Evolutionary conservation across 2,329 filamentous ascomycete genomes (phyloP).

Genomic region (Fusarium hostae): DNA sequence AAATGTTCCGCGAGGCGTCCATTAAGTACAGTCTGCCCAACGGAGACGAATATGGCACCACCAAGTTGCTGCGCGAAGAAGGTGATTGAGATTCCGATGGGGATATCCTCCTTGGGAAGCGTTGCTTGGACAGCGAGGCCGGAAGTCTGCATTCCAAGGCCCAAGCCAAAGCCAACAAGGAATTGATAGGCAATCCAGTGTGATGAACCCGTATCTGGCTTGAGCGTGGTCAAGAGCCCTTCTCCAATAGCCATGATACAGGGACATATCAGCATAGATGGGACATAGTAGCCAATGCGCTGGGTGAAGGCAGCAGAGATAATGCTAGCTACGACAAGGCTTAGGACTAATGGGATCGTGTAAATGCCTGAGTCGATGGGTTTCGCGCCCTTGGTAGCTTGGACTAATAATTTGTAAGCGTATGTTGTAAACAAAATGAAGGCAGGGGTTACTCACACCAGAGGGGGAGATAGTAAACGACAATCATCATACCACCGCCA

Average conservation of each 20-base stretch:
- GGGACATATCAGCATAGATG: constrained; percentile 64
- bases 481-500: constrained; percentile 63
- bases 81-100: constrained; percentile 64
- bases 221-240: constrained; percentile 68
- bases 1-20: constrained; percentile 57
- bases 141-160: constrained; percentile 68
- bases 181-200: constrained; percentile 72
- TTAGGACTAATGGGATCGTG: constrained; percentile 67
- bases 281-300: constrained; percentile 69
- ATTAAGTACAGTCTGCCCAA: constrained; percentile 65
- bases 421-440: not conserved
- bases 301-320: constrained; percentile 61
- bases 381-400: constrained; percentile 63
- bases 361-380: constrained; percentile 67
- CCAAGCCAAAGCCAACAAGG: constrained; percentile 67
- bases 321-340: constrained; percentile 63
- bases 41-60: constrained; percentile 67
- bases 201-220: constrained; percentile 55
- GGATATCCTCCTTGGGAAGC: constrained; percentile 62
- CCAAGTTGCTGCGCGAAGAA: constrained; percentile 70
- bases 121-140: constrained; percentile 67
- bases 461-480: constrained; percentile 64
- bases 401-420: constrained; percentile 54
- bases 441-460: constrained; percentile 59
- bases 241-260: constrained; percentile 62